Conservation (phyloP, 345 rosid genomes). For the Citrus medica region DNA sequence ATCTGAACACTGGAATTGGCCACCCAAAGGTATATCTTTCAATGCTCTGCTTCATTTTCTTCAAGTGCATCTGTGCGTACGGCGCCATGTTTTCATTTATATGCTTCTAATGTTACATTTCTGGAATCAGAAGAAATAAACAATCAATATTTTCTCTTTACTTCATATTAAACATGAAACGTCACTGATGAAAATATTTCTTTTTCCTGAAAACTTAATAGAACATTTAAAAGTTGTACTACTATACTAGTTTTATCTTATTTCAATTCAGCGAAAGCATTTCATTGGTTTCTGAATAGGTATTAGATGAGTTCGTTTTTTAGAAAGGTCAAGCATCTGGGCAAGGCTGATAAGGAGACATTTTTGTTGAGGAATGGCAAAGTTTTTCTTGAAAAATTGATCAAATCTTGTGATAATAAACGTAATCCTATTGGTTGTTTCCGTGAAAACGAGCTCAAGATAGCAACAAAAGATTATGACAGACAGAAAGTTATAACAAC, state of each 20-base stretch:
- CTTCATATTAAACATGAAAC: too few relatives aligned
- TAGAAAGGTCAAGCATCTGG: neutral
- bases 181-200: too few relatives aligned
- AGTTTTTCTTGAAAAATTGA: neutral
- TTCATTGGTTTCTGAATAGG: neutral
- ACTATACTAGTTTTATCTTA: neutral
- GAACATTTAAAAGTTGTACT: neutral
- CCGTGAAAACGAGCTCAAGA: constrained; percentile 4
- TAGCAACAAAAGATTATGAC: constrained; percentile 2
- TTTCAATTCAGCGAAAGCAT: neutral
- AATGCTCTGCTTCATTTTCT: neutral
- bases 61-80: neutral
- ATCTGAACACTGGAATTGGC: neutral
- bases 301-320: neutral
- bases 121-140: neutral
- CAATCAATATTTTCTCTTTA: neutral
- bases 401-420: neutral
- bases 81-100: neutral
- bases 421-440: neutral
- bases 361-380: neutral
- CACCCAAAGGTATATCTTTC: neutral
- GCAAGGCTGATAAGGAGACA: neutral
- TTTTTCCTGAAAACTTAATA: neutral
- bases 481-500: neutral
- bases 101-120: neutral